Base-by-base conservation (phyloP, 225 moss, liverwort and hornwort species). In the Bryum argenteum region DNA sequence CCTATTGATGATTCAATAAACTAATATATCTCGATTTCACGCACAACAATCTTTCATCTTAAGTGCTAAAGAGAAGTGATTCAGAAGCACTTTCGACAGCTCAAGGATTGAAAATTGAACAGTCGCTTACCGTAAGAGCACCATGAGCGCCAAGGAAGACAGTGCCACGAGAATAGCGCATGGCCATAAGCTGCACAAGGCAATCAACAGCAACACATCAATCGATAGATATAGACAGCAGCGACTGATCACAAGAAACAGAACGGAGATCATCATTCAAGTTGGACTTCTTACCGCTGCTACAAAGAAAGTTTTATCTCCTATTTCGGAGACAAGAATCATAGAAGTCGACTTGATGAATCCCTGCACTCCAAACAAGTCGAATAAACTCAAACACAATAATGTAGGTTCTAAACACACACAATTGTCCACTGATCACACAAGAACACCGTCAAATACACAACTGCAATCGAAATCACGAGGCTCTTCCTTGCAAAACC, bases 221-320 rank as follows among this genome's bases (percentile, higher is more conserved):
- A 72, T 45, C 63, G 4, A 51, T 12, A 44, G 23, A 19, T 58
- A 47, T 15, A 54, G 58, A 75, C 58, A 57, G 66, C 11, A 81
- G 16, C 50, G 54, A 12, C 61, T 47, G 6, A 19, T 28, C 7
- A 69, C 20, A 68, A 43, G 11, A 58, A 51, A 61, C n/a, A 44
- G 22, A 73, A 59, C 40, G 43, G n/a, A 60, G 41, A 33, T 33
- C 33, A 6, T 33, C 33, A 33, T 53, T 7, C 48, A 72, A 52
- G 15, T 20, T 53, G 15, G 26, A 44, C 9, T 48, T 45, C 73
- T 33, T 88, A 95, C 95, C 84, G 96, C 96, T 63, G 96, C 96
- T 75, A 96, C 82, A 70, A 96, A 93, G 67, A 96, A 96, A 38
- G 96, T 96, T 75, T 96, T 93, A 69, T 96, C 96, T 84, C 96